Evolutionary conservation across 768 basidiomycete species (phyloP).

Genomic region (Lactarius pseudohatsudake): DNA sequence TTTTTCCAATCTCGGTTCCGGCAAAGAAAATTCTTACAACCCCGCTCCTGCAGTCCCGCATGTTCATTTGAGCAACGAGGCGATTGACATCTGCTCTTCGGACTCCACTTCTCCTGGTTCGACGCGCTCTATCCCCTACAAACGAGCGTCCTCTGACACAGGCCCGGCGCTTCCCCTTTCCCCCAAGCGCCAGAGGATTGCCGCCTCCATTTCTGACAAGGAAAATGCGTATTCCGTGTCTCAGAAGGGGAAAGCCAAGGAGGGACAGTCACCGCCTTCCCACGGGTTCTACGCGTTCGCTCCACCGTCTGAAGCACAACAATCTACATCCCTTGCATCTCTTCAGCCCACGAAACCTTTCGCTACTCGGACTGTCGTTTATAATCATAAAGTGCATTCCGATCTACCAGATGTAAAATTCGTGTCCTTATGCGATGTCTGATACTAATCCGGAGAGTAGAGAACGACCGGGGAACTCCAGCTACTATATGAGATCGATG

Average conservation of each 20-base stretch:
- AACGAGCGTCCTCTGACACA: conserved; percentile 17
- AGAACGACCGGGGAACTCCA: conserved; percentile 10
- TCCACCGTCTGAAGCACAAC: not conserved
- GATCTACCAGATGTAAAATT: conserved; percentile 17
- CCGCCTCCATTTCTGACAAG: conserved; percentile 6
- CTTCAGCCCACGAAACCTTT: not conserved
- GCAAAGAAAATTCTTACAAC: conserved; percentile 20
- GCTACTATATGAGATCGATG: conserved; percentile 14
- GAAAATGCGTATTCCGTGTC: conserved; percentile 12
- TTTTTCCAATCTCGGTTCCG: conserved; percentile 20
- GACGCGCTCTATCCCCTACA: conserved; percentile 13
- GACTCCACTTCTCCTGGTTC: conserved; percentile 16
- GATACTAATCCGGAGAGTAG: conserved; percentile 10
- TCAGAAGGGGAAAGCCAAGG: conserved; percentile 20
- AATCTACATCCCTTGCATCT: not conserved
- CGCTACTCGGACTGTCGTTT: not conserved
- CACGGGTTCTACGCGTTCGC: not conserved
- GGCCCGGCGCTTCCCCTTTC: conserved; percentile 4
- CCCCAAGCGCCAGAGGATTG: conserved; percentile 18
- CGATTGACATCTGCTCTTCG: conserved; percentile 24
- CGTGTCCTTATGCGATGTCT: not conserved
- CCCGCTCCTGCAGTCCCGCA: conserved; percentile 5
- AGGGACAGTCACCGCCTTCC: not conserved
- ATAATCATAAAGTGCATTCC: conserved; percentile 12
- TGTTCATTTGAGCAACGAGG: conserved; percentile 15